Conservation (phyloP, 768 basidiomycete species). For the Phaffia australis region DNA sequence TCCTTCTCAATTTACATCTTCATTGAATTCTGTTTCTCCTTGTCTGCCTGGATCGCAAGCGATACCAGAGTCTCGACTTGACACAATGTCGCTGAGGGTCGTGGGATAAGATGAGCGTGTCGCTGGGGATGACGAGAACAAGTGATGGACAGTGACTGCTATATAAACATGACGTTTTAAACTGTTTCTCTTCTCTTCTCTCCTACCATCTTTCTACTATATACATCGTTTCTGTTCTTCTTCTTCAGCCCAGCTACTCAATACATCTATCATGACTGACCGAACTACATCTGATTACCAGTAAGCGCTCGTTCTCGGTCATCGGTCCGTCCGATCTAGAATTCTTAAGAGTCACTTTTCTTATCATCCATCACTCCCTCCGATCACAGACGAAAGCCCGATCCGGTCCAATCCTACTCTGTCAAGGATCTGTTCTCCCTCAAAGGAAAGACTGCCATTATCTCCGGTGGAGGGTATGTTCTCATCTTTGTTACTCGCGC, state of each 20-base stretch:
- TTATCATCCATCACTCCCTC: not conserved
- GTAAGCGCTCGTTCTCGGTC: not conserved
- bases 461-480: not conserved
- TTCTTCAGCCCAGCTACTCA: not conserved
- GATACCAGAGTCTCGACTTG: no score
- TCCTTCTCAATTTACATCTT: no score
- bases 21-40: no score
- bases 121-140: no score
- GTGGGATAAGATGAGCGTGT: no score
- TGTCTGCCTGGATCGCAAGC: no score
- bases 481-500: not conserved
- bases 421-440: slow-evolving; percentile 27
- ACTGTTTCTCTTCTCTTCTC: not conserved
- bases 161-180: no score
- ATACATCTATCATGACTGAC: not conserved
- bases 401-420: slow-evolving; percentile 17
- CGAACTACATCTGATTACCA: not conserved
- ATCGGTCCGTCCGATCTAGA: not conserved
- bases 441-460: slow-evolving; percentile 26
- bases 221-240: not conserved
- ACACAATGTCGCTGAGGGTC: no score
- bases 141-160: no score
- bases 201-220: not conserved
- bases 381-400: no score
- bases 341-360: not conserved